Base-by-base conservation (phyloP, 1,139 yeast genomes). In the Yamadazyma mexicana region DNA sequence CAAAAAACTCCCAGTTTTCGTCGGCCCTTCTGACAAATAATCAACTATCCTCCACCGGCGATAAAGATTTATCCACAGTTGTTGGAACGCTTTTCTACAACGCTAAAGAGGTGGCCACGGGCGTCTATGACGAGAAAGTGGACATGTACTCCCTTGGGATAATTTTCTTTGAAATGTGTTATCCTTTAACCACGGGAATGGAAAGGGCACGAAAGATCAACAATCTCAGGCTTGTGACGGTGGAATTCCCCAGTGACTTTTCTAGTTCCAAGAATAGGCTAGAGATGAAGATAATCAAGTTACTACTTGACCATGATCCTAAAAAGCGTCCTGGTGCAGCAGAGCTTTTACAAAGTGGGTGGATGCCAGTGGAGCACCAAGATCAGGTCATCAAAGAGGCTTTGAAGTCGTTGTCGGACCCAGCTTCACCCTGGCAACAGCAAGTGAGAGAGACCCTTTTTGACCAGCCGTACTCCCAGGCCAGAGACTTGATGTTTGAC, bases 121-220 rank as follows among this genome's bases (percentile, higher is more conserved):
- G 94, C 2, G 70, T 77, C 18, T 92, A 92, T 57, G 84, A 89
- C 55, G 95, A 87, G 47, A 92, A 92, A 51, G 95, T 92, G 17
- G 98, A 94, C 58, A 84, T 94, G 87, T 94, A 89, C 58, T 89
- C 98, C 0, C 64, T 94, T 38, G 98, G 98, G 4, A 79, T 94
- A 23, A 92, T 94, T 2, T 88, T 92, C 57, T 92, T 92, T 60
- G 98, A 94, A 59, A 91, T 94, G 98, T 78, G 89, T 24, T 88
- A 83, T 60, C 73, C 83, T 0, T 73, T 92, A 55, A 69, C 73
- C 12, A 94, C 98, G 0, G 92, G 89, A 2, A 92, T 94, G 97
- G 98, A 94, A 59, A 73, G 98, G 40, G 91, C 86, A 3, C 71
- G 73, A 35, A 86, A 80, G 9, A 64, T 92, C 20, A 77, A 81